phyloP scores from a whole-genome alignment of 2,329 filamentous ascomycete species.

The Cladophialophora chaetospira region DNA sequence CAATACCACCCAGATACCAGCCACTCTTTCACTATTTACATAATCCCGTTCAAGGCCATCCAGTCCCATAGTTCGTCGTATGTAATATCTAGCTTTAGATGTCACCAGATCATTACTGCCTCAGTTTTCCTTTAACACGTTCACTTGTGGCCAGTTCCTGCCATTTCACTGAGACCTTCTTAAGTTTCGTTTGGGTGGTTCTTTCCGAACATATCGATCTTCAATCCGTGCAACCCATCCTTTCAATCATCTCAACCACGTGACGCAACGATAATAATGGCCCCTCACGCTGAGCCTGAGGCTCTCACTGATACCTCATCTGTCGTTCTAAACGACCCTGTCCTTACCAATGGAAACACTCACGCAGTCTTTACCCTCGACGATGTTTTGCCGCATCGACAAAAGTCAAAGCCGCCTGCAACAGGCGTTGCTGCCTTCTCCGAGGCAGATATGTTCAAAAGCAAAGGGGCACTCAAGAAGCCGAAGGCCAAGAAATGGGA shows the following conservation, averaged over 20 bases:
- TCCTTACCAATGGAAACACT: constrained; percentile 19
- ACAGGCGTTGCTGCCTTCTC: constrained; percentile 29
- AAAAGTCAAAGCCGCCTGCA: constrained; percentile 58
- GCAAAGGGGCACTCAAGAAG: constrained; percentile 55
- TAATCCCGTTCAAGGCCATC: constrained; percentile 7
- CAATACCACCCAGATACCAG: neutral
- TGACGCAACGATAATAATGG: constrained; percentile 23
- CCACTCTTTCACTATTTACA: constrained; percentile 10
- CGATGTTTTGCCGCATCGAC: constrained; percentile 67
- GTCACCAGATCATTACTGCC: constrained; percentile 11
- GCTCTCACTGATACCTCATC: constrained; percentile 42
- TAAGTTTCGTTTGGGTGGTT: too few species aligned
- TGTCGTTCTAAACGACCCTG: constrained; percentile 41
- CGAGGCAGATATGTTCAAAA: constrained; percentile 28
- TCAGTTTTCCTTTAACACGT: neutral
- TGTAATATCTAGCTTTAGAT: constrained; percentile 4
- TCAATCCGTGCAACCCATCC: too few species aligned
- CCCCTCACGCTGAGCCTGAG: constrained; percentile 33
- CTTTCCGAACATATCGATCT: too few species aligned
- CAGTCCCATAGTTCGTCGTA: constrained; percentile 10
- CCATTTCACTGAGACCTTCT: too few species aligned
- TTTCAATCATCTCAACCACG: too few species aligned
- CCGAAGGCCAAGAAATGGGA: constrained; percentile 83
- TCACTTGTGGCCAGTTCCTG: neutral
- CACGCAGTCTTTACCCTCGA: constrained; percentile 58